phyloP scores from a whole-genome alignment of 805 yeast species.

The Yarrowia osloensis region DNA sequence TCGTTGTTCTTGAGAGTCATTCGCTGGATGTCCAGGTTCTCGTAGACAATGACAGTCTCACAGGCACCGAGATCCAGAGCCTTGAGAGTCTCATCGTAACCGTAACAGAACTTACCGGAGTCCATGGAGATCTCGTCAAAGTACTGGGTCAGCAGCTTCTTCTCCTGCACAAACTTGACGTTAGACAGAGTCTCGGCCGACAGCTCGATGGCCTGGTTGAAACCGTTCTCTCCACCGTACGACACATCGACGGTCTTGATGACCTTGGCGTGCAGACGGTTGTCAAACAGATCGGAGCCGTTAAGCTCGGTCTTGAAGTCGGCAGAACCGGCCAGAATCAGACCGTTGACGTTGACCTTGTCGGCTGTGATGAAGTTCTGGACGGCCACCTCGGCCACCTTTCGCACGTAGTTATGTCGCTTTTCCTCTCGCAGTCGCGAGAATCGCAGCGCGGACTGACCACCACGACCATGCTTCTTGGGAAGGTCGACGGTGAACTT shows the following conservation, averaged over 20 bases:
- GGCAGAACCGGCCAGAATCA: constrained; percentile 97
- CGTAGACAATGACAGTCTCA: constrained; percentile 89
- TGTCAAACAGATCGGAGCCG: constrained; percentile 90
- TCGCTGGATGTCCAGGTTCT: constrained; percentile 83
- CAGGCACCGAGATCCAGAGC: constrained; percentile 96
- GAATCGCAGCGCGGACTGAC: constrained; percentile 99
- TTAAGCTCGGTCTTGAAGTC: constrained; percentile 95
- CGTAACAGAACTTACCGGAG: constrained; percentile 96
- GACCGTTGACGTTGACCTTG: constrained; percentile 90
- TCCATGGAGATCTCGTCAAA: constrained; percentile 98
- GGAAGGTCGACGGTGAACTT: constrained; percentile 97
- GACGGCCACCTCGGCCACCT: constrained; percentile 97
- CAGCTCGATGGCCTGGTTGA: constrained; percentile 97
- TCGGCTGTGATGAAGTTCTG: constrained; percentile 95
- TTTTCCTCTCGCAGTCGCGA: constrained; percentile 98
- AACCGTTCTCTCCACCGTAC: constrained; percentile 99
- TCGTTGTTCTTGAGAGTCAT: constrained; percentile 82
- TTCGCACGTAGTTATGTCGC: constrained; percentile 97
- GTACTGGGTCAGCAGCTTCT: constrained; percentile 87
- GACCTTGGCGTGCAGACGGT: constrained; percentile 81
- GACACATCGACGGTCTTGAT: constrained; percentile 94
- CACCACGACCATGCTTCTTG: constrained; percentile 99
- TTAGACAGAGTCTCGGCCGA: constrained; percentile 96
- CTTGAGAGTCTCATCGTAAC: constrained; percentile 93
- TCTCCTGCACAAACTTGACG: constrained; percentile 97